Base-by-base conservation (phyloP, 768 basidiomycete species). In the Hypsizygus marmoreus region DNA sequence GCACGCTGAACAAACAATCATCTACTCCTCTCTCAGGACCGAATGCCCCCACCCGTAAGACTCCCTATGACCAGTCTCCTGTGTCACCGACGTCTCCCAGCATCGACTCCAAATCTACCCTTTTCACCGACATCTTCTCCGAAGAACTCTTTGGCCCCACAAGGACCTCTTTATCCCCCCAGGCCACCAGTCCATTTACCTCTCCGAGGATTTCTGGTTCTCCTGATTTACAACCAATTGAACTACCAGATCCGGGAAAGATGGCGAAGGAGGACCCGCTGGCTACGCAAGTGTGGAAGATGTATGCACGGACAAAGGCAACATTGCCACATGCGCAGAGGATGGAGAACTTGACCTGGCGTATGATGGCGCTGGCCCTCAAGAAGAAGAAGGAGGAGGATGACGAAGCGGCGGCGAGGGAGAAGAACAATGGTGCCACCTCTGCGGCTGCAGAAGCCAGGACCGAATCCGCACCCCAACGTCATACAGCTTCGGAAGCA, bases 271-370 rank as follows among this genome's bases (percentile, higher is more conserved):
- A 93, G 40, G 95, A 97, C 63, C 95, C 94, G 6, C 75, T 97
- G 16, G 93, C 93, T 0, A 88, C 95, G 1, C 93, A 97, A 69
- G 89, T 98, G 23, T 98, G 95, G 95, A 92, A 86, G 72, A 89
- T 97, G 80, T 98, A 91, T 60, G 84, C 92, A 26, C 83, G 89
- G 50, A 89, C 88, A 35, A 94, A 93, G 69, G 88, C 87, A n/a
- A 80, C 77, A 24, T 69, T 95, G 45, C 93, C 95, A 23, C 91
- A 95, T 61, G 91, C 89, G 0, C 91, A 94, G 67, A 73, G 95
- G 60, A 94, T 99, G 91, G 97, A 98, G 71, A 98, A 97, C 62
- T 66, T 98, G 43, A 97, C 95, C 1, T 97, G 95, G 95, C 73
- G 97, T 48, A 91, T 98, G 93, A 97, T 97, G 95, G 88, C 94